Percentiles rank a stretch among this genome's conserved stretches.
Conservation (phyloP, 352 stramenopile genomes). For the Globisporangium uncinulatum region DNA sequence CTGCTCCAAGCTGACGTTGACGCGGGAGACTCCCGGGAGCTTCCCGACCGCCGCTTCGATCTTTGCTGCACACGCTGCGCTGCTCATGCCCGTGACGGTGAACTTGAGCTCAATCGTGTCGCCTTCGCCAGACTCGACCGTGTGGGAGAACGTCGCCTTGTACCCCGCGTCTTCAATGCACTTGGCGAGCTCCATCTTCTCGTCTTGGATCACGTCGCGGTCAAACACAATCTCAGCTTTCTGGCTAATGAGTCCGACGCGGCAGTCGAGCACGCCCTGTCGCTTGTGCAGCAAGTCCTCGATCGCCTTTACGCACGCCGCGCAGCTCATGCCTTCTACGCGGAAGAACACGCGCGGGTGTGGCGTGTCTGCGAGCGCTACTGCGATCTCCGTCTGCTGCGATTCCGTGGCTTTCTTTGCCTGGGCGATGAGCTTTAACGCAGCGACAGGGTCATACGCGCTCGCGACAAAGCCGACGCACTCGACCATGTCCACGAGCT, state of each 20-base stretch:
- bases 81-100: constrained; percentile 62
- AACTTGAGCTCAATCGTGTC: constrained; percentile 82
- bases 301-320: constrained; percentile 83
- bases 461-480: constrained; percentile 61
- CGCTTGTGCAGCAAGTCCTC: constrained; percentile 67
- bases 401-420: constrained; percentile 29
- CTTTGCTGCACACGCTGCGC: constrained; percentile 52
- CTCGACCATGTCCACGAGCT: constrained; percentile 75
- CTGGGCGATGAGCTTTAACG: constrained; percentile 41
- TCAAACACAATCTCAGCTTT: constrained; percentile 85
- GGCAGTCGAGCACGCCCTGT: constrained; percentile 65
- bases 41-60: constrained; percentile 59
- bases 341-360: constrained; percentile 77
- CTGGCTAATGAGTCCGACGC: constrained; percentile 80
- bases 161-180: constrained; percentile 78
- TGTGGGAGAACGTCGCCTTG: constrained; percentile 70
- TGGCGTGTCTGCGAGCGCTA: constrained; percentile 28
- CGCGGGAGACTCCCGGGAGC: constrained; percentile 69
- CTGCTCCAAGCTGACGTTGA: constrained; percentile 51
- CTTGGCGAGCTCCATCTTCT: constrained; percentile 33
- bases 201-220: constrained; percentile 55
- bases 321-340: constrained; percentile 84
- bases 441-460: constrained; percentile 50
- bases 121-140: constrained; percentile 65
- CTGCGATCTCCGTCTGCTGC: constrained; percentile 21